phyloP scores from a whole-genome alignment of 2,329 filamentous ascomycete species.

The Penicillium sp. region DNA sequence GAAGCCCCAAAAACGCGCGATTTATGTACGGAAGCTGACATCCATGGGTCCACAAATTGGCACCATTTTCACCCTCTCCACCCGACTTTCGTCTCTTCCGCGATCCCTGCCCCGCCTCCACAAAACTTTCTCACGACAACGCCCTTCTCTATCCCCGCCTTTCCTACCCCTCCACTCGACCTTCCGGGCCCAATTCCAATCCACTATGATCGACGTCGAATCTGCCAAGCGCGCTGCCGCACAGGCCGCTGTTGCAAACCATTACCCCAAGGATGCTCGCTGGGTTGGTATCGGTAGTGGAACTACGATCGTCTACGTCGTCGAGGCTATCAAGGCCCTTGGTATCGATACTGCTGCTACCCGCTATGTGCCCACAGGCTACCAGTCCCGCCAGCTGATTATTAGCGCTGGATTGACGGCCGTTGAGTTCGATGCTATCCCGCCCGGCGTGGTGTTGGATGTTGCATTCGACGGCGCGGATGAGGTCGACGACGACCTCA shows the following conservation, averaged over 20 bases:
- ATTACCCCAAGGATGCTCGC: conserved; percentile 58
- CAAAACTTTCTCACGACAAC: not conserved
- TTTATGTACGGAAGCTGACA: not conserved
- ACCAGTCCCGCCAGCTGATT: conserved; percentile 86
- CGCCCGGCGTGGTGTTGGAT: conserved; percentile 67
- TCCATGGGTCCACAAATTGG: conserved; percentile 7
- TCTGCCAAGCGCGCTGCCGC: conserved; percentile 61
- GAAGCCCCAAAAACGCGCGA: not conserved
- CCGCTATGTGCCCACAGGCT: conserved; percentile 89
- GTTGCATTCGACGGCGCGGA: conserved; percentile 96
- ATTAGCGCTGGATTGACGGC: conserved; percentile 73
- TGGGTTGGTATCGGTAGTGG: conserved; percentile 67
- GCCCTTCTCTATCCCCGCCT: not conserved
- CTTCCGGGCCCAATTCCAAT: conserved; percentile 19
- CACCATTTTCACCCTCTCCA: not conserved
- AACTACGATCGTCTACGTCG: conserved; percentile 66
- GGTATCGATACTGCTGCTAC: conserved; percentile 56
- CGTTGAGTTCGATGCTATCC: conserved; percentile 74
- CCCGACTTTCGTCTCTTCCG: not conserved
- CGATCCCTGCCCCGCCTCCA: not conserved
- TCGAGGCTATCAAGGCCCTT: conserved; percentile 61
- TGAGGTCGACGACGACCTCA: conserved; percentile 91
- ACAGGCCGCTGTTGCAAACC: conserved; percentile 57
- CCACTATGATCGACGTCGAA: conserved; percentile 50
- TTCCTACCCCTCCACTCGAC: not conserved